Evolutionary conservation across 768 basidiomycete species (phyloP).

Genomic region (Auricularia sp.): DNA sequence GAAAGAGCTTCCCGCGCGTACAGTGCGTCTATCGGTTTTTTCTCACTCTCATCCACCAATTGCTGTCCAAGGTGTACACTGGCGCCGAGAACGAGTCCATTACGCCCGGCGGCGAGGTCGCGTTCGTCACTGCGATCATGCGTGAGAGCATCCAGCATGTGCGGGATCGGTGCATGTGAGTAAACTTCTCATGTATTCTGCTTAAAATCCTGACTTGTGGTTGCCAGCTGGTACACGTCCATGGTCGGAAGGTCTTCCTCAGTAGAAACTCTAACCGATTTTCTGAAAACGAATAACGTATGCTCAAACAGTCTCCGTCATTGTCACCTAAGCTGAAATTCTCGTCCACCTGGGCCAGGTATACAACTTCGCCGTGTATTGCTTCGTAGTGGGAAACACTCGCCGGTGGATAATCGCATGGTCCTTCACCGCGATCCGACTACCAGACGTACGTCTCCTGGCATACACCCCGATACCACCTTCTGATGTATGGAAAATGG

Average conservation of each 20-base stretch:
- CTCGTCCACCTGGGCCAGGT: slow-evolving; percentile 37
- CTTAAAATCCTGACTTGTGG: neutral
- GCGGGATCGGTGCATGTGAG: slow-evolving; percentile 49
- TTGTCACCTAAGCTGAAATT: neutral
- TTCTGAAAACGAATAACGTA: slow-evolving; percentile 40
- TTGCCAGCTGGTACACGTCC: slow-evolving; percentile 78
- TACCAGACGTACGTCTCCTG: slow-evolving; percentile 63
- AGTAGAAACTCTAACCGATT: slow-evolving; percentile 47
- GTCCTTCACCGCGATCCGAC: slow-evolving; percentile 54
- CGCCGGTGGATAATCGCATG: slow-evolving; percentile 89
- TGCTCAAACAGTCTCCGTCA: slow-evolving; percentile 2
- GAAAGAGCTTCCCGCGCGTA: slow-evolving; percentile 67
- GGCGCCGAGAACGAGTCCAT: slow-evolving; percentile 86
- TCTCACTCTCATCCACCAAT: neutral
- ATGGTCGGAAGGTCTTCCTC: slow-evolving; percentile 85
- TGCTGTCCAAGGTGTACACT: slow-evolving; percentile 60
- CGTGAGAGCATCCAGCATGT: slow-evolving; percentile 48
- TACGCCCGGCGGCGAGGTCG: slow-evolving; percentile 73
- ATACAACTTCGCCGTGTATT: slow-evolving; percentile 75
- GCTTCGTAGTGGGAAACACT: slow-evolving; percentile 80
- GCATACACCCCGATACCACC: too few species aligned
- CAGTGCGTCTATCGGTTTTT: slow-evolving; percentile 14
- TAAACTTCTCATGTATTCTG: neutral
- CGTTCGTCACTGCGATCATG: slow-evolving; percentile 71
- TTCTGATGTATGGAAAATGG: neutral